Conservation (phyloP, 1,139 yeast species). For the Hyphopichia pseudoburtonii region DNA sequence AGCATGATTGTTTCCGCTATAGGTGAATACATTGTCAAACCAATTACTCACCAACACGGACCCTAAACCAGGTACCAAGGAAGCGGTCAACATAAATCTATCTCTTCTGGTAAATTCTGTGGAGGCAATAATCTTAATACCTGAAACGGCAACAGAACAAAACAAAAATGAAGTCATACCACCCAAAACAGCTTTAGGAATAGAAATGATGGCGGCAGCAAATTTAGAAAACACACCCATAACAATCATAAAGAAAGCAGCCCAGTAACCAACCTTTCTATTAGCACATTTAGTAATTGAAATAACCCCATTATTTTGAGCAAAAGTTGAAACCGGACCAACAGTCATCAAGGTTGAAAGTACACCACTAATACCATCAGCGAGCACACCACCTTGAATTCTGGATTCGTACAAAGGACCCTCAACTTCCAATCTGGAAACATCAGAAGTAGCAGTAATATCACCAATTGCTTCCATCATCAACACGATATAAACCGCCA, state of each 20-base stretch:
- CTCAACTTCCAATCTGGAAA: slow-evolving; percentile 77
- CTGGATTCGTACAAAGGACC: slow-evolving; percentile 80
- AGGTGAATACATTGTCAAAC: slow-evolving; percentile 76
- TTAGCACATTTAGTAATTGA: slow-evolving; percentile 88
- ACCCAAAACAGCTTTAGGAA: slow-evolving; percentile 82
- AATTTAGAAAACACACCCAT: slow-evolving; percentile 90
- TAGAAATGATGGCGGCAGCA: slow-evolving; percentile 84
- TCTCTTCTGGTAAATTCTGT: slow-evolving; percentile 84
- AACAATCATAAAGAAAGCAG: slow-evolving; percentile 75
- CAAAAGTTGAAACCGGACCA: slow-evolving; percentile 86
- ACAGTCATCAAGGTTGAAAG: slow-evolving; percentile 72
- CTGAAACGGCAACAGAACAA: slow-evolving; percentile 87
- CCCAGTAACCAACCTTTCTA: slow-evolving; percentile 84
- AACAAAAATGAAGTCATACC: slow-evolving; percentile 92
- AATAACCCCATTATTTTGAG: slow-evolving; percentile 92
- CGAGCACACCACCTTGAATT: slow-evolving; percentile 88
- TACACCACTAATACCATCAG: slow-evolving; percentile 74
- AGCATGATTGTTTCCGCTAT: slow-evolving; percentile 62
- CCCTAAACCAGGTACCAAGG: slow-evolving; percentile 77
- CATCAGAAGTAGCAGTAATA: slow-evolving; percentile 89
- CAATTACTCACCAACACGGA: slow-evolving; percentile 73
- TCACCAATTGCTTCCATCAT: slow-evolving; percentile 95
- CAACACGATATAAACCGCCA: slow-evolving; percentile 75
- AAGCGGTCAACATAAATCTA: slow-evolving; percentile 76
- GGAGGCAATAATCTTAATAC: slow-evolving; percentile 74